Conservation (phyloP, 176 grass and related monocot genomes). For the Oryza rufipogon region DNA sequence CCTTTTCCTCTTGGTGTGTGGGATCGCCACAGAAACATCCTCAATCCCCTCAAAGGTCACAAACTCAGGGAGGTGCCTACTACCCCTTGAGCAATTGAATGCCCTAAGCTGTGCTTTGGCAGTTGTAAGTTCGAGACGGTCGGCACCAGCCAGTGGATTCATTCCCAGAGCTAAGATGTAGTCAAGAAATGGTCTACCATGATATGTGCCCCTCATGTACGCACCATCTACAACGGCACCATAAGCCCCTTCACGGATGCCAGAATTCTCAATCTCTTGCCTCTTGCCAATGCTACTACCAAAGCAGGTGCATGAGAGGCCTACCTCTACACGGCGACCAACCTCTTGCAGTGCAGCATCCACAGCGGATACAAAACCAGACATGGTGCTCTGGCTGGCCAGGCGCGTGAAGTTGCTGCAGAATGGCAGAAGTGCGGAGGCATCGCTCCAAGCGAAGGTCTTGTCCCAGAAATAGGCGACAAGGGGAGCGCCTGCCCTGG, state of each 20-base stretch:
- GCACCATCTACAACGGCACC: constrained; percentile 38
- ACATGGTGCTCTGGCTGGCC: constrained; percentile 50
- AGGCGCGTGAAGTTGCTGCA: constrained; percentile 50
- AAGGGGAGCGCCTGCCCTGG: constrained; percentile 48
- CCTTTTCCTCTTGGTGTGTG: constrained; percentile 37
- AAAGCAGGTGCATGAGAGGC: constrained; percentile 64
- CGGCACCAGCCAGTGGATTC: constrained; percentile 44
- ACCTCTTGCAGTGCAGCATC: constrained; percentile 65
- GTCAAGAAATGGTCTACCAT: constrained; percentile 45
- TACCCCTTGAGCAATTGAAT: constrained; percentile 62
- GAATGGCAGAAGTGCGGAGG: constrained; percentile 66
- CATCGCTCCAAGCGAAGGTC: constrained; percentile 76
- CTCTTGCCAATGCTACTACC: constrained; percentile 25
- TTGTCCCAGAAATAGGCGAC: constrained; percentile 84
- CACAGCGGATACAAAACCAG: constrained; percentile 52
- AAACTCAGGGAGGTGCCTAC: constrained; percentile 63
- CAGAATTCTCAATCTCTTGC: constrained; percentile 66
- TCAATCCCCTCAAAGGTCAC: constrained; percentile 43
- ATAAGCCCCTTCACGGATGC: constrained; percentile 54
- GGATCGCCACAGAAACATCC: background rate
- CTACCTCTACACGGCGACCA: constrained; percentile 43
- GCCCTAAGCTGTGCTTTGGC: constrained; percentile 71
- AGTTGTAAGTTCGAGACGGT: constrained; percentile 63
- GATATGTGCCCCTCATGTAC: constrained; percentile 63
- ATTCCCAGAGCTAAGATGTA: constrained; percentile 63